Evolutionary conservation across 192 early-diverging fungal species (phyloP).

Genomic region (Phycomyces blakesleeanus): DNA sequence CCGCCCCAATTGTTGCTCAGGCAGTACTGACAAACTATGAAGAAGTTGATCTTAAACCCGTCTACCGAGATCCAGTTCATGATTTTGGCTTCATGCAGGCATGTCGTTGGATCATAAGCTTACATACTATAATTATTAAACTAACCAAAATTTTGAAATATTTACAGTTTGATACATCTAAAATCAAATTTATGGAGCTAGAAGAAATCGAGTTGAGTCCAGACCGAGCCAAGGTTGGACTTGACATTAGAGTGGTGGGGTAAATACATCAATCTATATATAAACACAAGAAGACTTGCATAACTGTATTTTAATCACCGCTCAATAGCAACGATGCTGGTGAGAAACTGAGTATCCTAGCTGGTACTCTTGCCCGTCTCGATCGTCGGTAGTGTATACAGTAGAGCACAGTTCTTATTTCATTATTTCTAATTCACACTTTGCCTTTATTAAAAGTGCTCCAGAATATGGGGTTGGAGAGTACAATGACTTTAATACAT

Average conservation of each 20-base stretch:
- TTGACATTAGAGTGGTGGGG: conserved; percentile 77
- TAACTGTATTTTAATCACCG: not conserved
- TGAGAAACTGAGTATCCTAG: conserved; percentile 74
- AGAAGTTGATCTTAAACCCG: conserved; percentile 64
- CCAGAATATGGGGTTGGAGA: conserved; percentile 66
- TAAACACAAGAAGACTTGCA: not conserved
- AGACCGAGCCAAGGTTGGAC: conserved; percentile 64
- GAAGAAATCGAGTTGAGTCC: conserved; percentile 65
- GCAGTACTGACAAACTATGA: conserved; percentile 75
- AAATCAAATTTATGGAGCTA: conserved; percentile 68
- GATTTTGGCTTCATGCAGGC: conserved; percentile 75
- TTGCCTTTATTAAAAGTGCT: conserved; percentile 33
- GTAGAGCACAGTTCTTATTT: not conserved
- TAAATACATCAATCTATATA: conserved; percentile 16
- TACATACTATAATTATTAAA: not conserved
- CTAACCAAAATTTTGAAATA: not conserved
- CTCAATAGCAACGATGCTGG: conserved; percentile 62
- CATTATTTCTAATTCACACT: conserved; percentile 1
- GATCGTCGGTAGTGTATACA: conserved; percentile 49
- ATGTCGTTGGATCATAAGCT: not conserved
- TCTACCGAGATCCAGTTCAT: conserved; percentile 80
- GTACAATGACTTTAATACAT: conserved; percentile 81
- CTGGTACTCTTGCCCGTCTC: conserved; percentile 67
- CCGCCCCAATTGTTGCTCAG: conserved; percentile 69
- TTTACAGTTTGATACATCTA: conserved; percentile 57